Percentiles rank a stretch among this genome's conserved stretches.
Conservation (phyloP, 352 stramenopile species). For the Phytophthora uliginosa region DNA sequence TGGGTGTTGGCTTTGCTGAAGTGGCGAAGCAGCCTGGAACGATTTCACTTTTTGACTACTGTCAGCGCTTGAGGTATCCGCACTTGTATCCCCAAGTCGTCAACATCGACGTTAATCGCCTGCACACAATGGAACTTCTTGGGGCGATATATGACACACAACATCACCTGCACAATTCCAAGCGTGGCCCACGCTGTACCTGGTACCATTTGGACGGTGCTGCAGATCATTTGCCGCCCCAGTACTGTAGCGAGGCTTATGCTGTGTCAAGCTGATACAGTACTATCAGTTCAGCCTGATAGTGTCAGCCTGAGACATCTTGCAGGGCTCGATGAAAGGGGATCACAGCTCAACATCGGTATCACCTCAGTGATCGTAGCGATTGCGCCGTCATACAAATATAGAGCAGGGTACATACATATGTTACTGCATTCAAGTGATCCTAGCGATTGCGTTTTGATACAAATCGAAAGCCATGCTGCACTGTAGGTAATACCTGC, state of each 20-base stretch:
- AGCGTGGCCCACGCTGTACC: slow-evolving; percentile 32
- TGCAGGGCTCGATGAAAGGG: too few relatives aligned
- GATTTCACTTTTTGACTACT: not conserved
- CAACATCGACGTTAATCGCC: not conserved
- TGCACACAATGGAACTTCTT: slow-evolving; percentile 2
- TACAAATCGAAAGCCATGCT: not conserved
- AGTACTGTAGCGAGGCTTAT: too few relatives aligned
- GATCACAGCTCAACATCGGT: too few relatives aligned
- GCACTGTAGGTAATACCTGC: too few relatives aligned
- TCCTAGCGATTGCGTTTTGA: not conserved
- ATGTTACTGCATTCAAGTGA: not conserved
- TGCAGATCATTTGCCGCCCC: too few relatives aligned
- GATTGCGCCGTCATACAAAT: slow-evolving; percentile 14
- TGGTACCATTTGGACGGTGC: slow-evolving; percentile 24
- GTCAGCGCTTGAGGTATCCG: not conserved
- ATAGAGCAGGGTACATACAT: too few relatives aligned
- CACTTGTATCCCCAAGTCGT: slow-evolving; percentile 2
- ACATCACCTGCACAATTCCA: slow-evolving; percentile 20
- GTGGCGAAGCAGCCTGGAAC: not conserved
- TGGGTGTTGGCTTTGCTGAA: not conserved
- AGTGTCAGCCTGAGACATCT: too few relatives aligned
- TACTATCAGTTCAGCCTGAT: too few relatives aligned
- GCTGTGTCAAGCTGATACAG: too few relatives aligned
- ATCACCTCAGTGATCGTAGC: not conserved
- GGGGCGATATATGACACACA: slow-evolving; percentile 25